phyloP scores from a whole-genome alignment of 2,329 filamentous ascomycete species.

The Alternaria triticimaculans region DNA sequence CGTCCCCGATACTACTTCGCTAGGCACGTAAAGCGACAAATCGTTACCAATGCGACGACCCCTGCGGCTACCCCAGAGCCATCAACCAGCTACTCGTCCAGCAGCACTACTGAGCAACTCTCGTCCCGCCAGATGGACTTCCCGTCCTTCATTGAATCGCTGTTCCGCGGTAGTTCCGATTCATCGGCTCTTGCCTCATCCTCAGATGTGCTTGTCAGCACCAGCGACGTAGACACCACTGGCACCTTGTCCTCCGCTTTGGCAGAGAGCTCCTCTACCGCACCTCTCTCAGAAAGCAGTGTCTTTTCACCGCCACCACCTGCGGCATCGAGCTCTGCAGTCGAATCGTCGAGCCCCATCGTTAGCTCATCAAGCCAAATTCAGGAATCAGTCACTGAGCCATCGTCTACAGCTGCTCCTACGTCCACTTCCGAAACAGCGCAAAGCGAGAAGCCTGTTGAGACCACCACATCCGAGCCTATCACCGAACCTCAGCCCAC shows the following conservation, averaged over 20 bases:
- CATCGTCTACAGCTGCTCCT: neutral
- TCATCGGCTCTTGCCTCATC: conserved; percentile 14
- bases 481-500: conserved; percentile 5
- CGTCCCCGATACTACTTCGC: conserved; percentile 57
- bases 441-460: conserved; percentile 1
- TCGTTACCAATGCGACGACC: conserved; percentile 44
- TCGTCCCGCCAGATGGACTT: conserved; percentile 32
- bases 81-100: conserved; percentile 6
- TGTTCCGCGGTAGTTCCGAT: conserved; percentile 28
- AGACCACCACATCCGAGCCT: conserved; percentile 2
- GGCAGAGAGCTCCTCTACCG: conserved; percentile 4
- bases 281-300: neutral
- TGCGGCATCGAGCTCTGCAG: neutral
- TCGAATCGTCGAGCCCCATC: neutral
- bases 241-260: conserved; percentile 17
- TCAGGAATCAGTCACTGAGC: neutral
- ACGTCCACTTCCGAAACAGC: conserved; percentile 9
- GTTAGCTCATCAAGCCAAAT: neutral
- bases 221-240: conserved; percentile 17
- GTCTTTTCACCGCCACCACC: conserved; percentile 5
- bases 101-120: conserved; percentile 23
- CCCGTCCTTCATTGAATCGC: conserved; percentile 35
- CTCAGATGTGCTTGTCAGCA: conserved; percentile 12
- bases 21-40: conserved; percentile 55
- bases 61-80: conserved; percentile 29